phyloP scores from a whole-genome alignment of 192 early-diverging fungal genomes.

The Spizellomyces sp. region DNA sequence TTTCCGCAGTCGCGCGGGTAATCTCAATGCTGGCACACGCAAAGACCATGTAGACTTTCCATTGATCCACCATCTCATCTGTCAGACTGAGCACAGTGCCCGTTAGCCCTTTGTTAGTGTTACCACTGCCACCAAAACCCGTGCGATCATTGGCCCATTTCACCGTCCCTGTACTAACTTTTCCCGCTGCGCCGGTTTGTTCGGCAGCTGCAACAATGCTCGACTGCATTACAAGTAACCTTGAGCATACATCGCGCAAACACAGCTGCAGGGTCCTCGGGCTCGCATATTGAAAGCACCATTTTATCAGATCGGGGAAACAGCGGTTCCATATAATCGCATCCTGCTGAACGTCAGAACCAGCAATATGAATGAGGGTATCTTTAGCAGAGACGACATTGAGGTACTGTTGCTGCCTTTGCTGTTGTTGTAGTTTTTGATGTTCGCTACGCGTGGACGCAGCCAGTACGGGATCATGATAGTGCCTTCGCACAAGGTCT shows the following conservation, averaged over 20 bases:
- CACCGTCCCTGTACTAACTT: constrained; percentile 40
- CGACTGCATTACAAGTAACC: constrained; percentile 66
- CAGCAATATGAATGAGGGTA: constrained; percentile 61
- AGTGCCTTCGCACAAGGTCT: constrained; percentile 40
- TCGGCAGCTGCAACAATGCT: constrained; percentile 60
- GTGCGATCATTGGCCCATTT: constrained; percentile 26
- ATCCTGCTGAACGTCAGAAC: constrained; percentile 59
- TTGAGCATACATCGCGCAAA: constrained; percentile 61
- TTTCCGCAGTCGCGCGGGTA: constrained; percentile 2
- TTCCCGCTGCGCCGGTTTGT: constrained; percentile 45
- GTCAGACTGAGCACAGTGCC: constrained; percentile 21
- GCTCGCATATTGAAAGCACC: constrained; percentile 57
- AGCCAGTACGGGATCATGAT: constrained; percentile 33
- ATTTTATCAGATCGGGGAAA: constrained; percentile 67
- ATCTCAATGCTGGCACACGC: constrained; percentile 70
- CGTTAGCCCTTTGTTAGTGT: constrained; percentile 1
- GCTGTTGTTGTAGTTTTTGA: constrained; percentile 38
- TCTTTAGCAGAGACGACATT: constrained; percentile 39
- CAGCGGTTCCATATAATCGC: constrained; percentile 67
- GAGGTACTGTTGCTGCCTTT: constrained; percentile 38
- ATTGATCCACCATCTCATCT: constrained; percentile 71
- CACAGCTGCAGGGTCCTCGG: constrained; percentile 46
- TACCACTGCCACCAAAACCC: not conserved
- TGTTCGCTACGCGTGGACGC: constrained; percentile 25
- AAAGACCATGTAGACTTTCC: constrained; percentile 72